Percentiles rank a stretch among this genome's conserved stretches.
Evolutionary conservation across 441 rosid genomes (phyloP).

Genomic region (Euphorbia celastroides): DNA sequence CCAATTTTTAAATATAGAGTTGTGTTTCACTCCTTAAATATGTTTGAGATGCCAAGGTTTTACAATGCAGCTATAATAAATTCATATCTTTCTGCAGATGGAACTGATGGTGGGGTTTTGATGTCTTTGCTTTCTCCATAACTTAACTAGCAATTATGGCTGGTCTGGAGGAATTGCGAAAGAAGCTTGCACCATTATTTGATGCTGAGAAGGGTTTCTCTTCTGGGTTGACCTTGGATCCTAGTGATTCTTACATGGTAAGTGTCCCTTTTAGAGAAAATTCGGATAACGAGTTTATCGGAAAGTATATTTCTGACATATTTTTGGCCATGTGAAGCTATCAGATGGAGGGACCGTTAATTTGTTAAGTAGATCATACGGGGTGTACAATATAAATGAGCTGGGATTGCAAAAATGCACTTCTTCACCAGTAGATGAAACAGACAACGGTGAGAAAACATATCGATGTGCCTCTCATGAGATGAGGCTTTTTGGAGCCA

Average conservation of each 20-base stretch:
- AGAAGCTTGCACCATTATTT: slow-evolving; percentile 84
- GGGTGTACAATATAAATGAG: slow-evolving; percentile 84
- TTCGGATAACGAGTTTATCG: not conserved
- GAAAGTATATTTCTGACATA: slow-evolving; percentile 6
- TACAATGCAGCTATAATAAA: not conserved
- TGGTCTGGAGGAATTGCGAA: slow-evolving; percentile 78
- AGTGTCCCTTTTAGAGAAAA: slow-evolving; percentile 15
- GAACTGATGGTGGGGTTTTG: slow-evolving; percentile 8
- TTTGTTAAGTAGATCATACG: slow-evolving; percentile 84
- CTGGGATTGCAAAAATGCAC: slow-evolving; percentile 87
- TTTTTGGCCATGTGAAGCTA: slow-evolving; percentile 39
- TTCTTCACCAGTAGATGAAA: slow-evolving; percentile 49
- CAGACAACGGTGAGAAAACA: slow-evolving; percentile 59
- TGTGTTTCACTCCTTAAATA: not conserved
- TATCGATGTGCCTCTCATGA: slow-evolving; percentile 87
- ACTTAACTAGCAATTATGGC: slow-evolving; percentile 49
- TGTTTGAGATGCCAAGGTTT: not conserved
- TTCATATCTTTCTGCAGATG: slow-evolving; percentile 6
- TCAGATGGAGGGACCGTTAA: slow-evolving; percentile 89
- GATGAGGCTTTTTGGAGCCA: slow-evolving; percentile 85
- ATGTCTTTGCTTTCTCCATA: slow-evolving; percentile 6
- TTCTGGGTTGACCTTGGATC: slow-evolving; percentile 57
- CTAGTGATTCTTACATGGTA: slow-evolving; percentile 70
- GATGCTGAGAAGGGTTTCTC: slow-evolving; percentile 92
- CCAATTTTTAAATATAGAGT: not conserved